Base-by-base conservation (phyloP, 1,284 basidiomycete genomes). In the Tylopilus sp. region DNA sequence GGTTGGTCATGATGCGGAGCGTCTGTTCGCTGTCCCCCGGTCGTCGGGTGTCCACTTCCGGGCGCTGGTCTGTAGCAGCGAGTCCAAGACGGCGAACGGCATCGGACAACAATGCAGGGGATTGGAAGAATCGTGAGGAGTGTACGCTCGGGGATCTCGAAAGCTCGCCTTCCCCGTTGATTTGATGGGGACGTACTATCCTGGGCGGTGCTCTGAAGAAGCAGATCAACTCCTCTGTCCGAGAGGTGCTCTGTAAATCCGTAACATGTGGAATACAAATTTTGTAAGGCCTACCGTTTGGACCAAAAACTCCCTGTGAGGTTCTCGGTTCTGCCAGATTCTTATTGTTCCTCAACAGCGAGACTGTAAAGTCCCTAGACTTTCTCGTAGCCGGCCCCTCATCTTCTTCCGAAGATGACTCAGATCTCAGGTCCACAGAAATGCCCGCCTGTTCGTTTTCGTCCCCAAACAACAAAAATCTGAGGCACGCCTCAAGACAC, bases 261-360 rank as follows among this genome's bases (percentile, higher is more conserved):
- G n/a, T 18, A 36, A 35, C 34, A 25, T 13, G 26, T 0, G n/a
- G 1, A 12, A 4, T 5, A 4, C 25, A 33, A 37, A 26, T 25
- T n/a, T n/a, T n/a, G 11, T 35, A 13, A 5, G 40, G 55, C 70
- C 45, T 50, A 91, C 92, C 92, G 56, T 91, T 90, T 0, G 89
- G 88, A 0, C 92, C 88, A 70, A 95, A 96, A 1, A 84, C 76
- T 2, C 87, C 90, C 60, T 91, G 89, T 1, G 86, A 88, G 2
- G 87, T 86, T 51, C 87, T 74, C 0, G 89, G 88, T 59, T 90
- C 87, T 0, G 86, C 83, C 6, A 92, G 66, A 59, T 89, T 91
- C 67, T 90, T 88, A 57, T 81, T 76, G 47, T 75, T 79, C 44
- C 82, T 72, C 59, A 86, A 61, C 6, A 81, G 59, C 1, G 77